Evolutionary conservation across 768 basidiomycete genomes (phyloP).

Genomic region (Filobasidium wieringae): DNA sequence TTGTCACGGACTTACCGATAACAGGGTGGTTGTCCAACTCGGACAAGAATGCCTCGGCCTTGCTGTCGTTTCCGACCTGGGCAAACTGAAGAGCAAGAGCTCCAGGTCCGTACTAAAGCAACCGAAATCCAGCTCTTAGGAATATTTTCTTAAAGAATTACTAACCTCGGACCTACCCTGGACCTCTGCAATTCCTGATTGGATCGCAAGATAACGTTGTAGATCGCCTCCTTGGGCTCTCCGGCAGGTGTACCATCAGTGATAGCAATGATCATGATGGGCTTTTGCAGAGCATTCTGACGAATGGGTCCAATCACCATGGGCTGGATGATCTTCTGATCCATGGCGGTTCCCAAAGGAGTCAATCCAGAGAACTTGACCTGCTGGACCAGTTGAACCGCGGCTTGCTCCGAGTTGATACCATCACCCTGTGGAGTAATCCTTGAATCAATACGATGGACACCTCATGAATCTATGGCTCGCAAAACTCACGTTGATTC

Average conservation of each 20-base stretch:
- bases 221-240: slow-evolving; percentile 30
- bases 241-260: slow-evolving; percentile 28
- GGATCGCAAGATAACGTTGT: slow-evolving; percentile 34
- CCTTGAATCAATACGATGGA: too few species aligned
- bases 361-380: slow-evolving; percentile 41
- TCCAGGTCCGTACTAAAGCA: slow-evolving; percentile 27
- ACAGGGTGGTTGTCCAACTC: slow-evolving; percentile 38
- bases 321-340: slow-evolving; percentile 41
- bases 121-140: neutral
- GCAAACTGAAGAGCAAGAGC: slow-evolving; percentile 37
- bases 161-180: slow-evolving; percentile 16
- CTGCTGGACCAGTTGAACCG: slow-evolving; percentile 34
- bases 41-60: slow-evolving; percentile 37
- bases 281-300: slow-evolving; percentile 37
- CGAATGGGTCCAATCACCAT: slow-evolving; percentile 40
- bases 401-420: slow-evolving; percentile 35
- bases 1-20: too few species aligned
- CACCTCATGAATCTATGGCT: too few species aligned
- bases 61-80: slow-evolving; percentile 38
- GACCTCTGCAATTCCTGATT: slow-evolving; percentile 33
- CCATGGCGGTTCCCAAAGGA: slow-evolving; percentile 39
- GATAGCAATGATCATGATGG: slow-evolving; percentile 39
- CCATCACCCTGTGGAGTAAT: slow-evolving; percentile 37
- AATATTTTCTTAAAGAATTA: neutral
- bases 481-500: slow-evolving; percentile 21